These are phyloP conservation scores for Aspergillus steynii DNA, from an alignment of 495 filamentous ascomycete genomes.

Conservation along the genomic window DNA sequence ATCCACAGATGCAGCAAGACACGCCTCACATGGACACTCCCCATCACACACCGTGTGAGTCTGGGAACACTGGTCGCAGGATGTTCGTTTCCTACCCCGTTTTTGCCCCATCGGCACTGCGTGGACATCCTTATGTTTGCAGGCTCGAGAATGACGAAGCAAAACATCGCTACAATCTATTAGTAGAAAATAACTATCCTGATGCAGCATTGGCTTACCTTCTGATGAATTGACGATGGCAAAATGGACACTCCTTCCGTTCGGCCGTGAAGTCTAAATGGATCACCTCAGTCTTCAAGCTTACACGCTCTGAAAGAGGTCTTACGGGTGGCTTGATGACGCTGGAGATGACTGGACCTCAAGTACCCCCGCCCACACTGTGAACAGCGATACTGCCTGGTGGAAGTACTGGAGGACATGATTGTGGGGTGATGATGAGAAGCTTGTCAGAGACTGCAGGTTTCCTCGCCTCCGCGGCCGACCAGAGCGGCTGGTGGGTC, in stretches of 20 bases:
- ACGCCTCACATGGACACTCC: conserved; percentile 6
- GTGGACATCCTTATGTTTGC: not conserved
- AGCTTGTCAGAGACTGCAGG: not conserved
- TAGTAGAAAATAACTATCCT: not conserved
- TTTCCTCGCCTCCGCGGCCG: too few relatives aligned
- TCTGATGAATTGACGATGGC: conserved; percentile 1
- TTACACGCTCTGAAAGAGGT: not conserved
- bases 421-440: not conserved
- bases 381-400: not conserved
- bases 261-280: not conserved
- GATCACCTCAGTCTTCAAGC: not conserved
- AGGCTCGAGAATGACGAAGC: conserved; percentile 3
- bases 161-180: conserved; percentile 4
- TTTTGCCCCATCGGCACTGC: not conserved
- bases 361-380: not conserved
- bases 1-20: not conserved
- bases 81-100: conserved; percentile 5
- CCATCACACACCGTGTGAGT: conserved; percentile 6
- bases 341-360: conserved; percentile 2
- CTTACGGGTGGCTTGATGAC: conserved; percentile 11
- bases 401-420: not conserved
- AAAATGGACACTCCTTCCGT: not conserved
- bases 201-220: not conserved
- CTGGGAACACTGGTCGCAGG: conserved; percentile 2
- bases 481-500: too few relatives aligned